A percentile compares a stretch with the other conserved stretches of the same genome.
phyloP scores from a whole-genome alignment of 2,329 filamentous ascomycete species.

The Pseudogymnoascus pannorum region DNA sequence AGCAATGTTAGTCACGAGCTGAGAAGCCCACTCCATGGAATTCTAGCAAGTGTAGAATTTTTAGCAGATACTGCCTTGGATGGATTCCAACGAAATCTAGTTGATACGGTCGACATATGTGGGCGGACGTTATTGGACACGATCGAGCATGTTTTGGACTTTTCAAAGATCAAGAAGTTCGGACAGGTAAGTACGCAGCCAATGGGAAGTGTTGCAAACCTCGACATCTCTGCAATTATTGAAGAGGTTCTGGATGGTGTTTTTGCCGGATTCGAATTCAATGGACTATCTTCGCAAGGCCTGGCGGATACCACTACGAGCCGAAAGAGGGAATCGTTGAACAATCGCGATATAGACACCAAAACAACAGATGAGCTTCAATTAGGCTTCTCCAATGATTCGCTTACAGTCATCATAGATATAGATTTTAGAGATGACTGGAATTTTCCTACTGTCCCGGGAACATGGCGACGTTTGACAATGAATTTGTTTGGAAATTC shows the following conservation, averaged over 20 bases:
- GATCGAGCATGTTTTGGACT: conserved; percentile 45
- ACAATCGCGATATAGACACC: not conserved
- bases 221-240: conserved; percentile 28
- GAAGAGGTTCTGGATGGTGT: conserved; percentile 32
- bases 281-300: conserved; percentile 20
- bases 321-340: not conserved
- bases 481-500: conserved; percentile 57
- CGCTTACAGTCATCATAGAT: conserved; percentile 39
- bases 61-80: conserved; percentile 42
- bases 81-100: conserved; percentile 37
- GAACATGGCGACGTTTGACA: conserved; percentile 33
- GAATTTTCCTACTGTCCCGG: conserved; percentile 23
- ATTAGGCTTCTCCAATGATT: conserved; percentile 20
- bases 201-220: conserved; percentile 22
- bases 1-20: conserved; percentile 26
- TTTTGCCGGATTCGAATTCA: conserved; percentile 30
- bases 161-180: conserved; percentile 45
- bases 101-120: conserved; percentile 43
- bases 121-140: conserved; percentile 45
- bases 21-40: conserved; percentile 33
- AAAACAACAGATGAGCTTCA: conserved; percentile 17
- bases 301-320: conserved; percentile 21
- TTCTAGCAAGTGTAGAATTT: conserved; percentile 46
- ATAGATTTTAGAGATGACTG: conserved; percentile 29
- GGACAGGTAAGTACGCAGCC: conserved; percentile 18